Evolutionary conservation across 2,329 filamentous ascomycete genomes (phyloP).

Genomic region (Talaromyces sp.): DNA sequence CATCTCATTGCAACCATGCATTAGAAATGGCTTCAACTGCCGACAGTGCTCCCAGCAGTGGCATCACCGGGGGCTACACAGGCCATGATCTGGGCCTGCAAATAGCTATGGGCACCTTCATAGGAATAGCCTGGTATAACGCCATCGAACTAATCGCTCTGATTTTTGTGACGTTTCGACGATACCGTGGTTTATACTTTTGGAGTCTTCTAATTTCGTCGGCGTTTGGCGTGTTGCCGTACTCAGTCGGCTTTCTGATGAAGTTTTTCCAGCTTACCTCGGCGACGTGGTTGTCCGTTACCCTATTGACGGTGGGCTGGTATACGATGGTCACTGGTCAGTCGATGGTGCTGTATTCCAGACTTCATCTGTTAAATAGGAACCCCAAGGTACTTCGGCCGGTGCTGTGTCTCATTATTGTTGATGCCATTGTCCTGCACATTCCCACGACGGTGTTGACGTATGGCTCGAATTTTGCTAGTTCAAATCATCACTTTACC

Average conservation of each 20-base stretch:
- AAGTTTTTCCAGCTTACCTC: slow-evolving; percentile 43
- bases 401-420: slow-evolving; percentile 47
- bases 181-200: slow-evolving; percentile 49
- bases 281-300: slow-evolving; percentile 39
- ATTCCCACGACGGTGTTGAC: slow-evolving; percentile 46
- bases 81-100: slow-evolving; percentile 35
- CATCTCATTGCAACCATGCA: slow-evolving; percentile 6
- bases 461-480: slow-evolving; percentile 41
- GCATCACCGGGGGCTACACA: slow-evolving; percentile 35
- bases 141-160: slow-evolving; percentile 48
- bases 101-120: slow-evolving; percentile 46
- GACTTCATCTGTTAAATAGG: slow-evolving; percentile 46
- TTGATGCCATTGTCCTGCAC: slow-evolving; percentile 44
- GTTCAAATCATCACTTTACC: slow-evolving; percentile 26
- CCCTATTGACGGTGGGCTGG: slow-evolving; percentile 46
- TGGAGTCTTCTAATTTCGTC: slow-evolving; percentile 48
- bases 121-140: slow-evolving; percentile 50
- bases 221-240: slow-evolving; percentile 43
- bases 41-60: slow-evolving; percentile 14
- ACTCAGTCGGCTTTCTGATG: slow-evolving; percentile 47
- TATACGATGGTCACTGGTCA: slow-evolving; percentile 49
- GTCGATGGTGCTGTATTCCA: slow-evolving; percentile 49
- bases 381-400: slow-evolving; percentile 38
- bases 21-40: slow-evolving; percentile 12
- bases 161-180: slow-evolving; percentile 48